phyloP scores from a whole-genome alignment of 2,329 filamentous ascomycete genomes.

The Phaeomoniella chlamydospora region DNA sequence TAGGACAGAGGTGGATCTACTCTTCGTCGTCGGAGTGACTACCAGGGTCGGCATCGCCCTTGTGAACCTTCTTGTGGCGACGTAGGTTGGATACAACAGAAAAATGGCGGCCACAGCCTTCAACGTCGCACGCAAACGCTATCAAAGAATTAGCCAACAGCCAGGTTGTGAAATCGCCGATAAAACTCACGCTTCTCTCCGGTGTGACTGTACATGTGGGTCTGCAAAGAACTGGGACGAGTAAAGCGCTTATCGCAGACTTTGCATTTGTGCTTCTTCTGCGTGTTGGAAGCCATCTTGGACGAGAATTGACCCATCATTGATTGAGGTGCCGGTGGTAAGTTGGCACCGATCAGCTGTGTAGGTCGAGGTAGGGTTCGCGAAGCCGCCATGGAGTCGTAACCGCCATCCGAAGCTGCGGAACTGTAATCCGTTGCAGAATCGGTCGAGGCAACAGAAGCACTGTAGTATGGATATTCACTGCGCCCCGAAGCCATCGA shows the following conservation, averaged over 20 bases:
- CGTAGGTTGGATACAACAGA: conserved; percentile 93
- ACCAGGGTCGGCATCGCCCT: conserved; percentile 31
- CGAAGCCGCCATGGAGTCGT: conserved; percentile 58
- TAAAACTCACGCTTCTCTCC: conserved; percentile 89
- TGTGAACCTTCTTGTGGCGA: conserved; percentile 92
- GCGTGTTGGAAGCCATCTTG: conserved; percentile 85
- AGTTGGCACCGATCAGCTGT: conserved; percentile 44
- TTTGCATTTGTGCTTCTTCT: conserved; percentile 99
- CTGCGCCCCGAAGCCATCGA: conserved; percentile 80
- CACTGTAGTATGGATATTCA: conserved; percentile 75
- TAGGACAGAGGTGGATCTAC: conserved; percentile 1
- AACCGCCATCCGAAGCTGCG: conserved; percentile 58
- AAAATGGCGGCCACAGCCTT: conserved; percentile 89
- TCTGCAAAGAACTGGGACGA: conserved; percentile 82
- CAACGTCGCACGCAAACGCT: conserved; percentile 91
- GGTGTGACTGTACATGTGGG: conserved; percentile 97
- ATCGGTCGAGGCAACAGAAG: conserved; percentile 47
- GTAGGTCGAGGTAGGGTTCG: conserved; percentile 72
- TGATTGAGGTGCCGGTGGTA: conserved; percentile 73
- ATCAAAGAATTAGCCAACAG: conserved; percentile 9
- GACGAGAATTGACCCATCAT: conserved; percentile 99
- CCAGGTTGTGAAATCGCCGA: not conserved
- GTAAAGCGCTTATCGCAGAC: conserved; percentile 97
- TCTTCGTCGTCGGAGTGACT: conserved; percentile 12
- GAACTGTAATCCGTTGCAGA: conserved; percentile 90